Evolutionary conservation across 225 moss, liverwort and hornwort species (phyloP), one percentile per base, ranked within the genome.

Genomic region (Lunularia cruciata): DNA sequence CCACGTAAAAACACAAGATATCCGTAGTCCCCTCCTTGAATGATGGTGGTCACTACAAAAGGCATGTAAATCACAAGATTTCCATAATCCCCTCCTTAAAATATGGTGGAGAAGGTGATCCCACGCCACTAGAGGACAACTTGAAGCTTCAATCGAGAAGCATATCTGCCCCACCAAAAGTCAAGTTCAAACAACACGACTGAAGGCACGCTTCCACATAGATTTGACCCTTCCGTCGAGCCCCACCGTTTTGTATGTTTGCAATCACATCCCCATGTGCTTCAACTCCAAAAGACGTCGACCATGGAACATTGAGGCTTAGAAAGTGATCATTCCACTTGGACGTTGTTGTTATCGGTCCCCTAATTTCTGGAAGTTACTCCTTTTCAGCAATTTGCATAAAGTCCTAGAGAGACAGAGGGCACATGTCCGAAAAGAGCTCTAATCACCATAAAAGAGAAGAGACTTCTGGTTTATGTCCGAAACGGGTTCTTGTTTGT

Each of bases 1-100:
- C n/a, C n/a, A n/a, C n/a, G n/a, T n/a, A n/a, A n/a, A n/a, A n/a
- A n/a, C n/a, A n/a, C n/a, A n/a, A n/a, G n/a, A n/a, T n/a, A n/a
- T n/a, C n/a, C n/a, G n/a, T n/a, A n/a, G n/a, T n/a, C n/a, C n/a
- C n/a, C n/a, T n/a, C n/a, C n/a, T n/a, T n/a, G n/a, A n/a, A n/a
- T n/a, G n/a, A n/a, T n/a, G n/a, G n/a, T n/a, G n/a, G n/a, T n/a
- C 54, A 54, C 54, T 5, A 3, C 10, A 10, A n/a, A 4, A 54
- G 19, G 5, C 6, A 48, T 48, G 9, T 48, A 1, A 7, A 28
- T 23, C 31, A n/a, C 32, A 11, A 26, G 15, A 32, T 36, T 35
- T 20, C 58, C 34, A 31, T 20, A 59, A 59, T 22, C 57, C 57
- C 58, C 58, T 59, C 58, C 58, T 59, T 59, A 34, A 59, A 33